These are phyloP conservation scores for Suillus plorans DNA, from an alignment of 768 basidiomycete genomes.

Conservation along the genomic window DNA sequence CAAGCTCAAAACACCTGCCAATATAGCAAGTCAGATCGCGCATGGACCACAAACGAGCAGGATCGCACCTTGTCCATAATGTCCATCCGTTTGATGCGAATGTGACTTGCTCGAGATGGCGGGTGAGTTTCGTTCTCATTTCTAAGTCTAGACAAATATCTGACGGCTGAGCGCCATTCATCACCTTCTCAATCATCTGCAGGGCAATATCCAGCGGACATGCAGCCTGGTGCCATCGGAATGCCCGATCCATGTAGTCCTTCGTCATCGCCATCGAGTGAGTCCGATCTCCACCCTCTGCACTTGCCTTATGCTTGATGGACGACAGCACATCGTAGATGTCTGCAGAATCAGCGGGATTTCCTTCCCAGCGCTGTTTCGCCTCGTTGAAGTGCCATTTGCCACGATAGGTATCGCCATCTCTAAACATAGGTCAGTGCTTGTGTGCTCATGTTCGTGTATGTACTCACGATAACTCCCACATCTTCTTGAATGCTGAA, in stretches of 20 bases:
- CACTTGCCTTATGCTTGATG: conserved; percentile 20
- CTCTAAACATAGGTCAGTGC: neutral
- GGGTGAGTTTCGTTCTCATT: neutral
- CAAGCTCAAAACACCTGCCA: conserved; percentile 32
- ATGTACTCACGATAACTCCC: conserved; percentile 3
- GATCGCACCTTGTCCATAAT: conserved; percentile 1
- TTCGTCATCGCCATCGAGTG: conserved; percentile 29
- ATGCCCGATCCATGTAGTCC: neutral
- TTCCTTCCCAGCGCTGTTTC: conserved; percentile 15
- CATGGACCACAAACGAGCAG: fast-evolving
- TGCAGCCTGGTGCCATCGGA: neutral
- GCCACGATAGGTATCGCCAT: neutral
- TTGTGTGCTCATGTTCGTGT: neutral
- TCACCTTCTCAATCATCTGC: neutral
- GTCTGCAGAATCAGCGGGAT: conserved; percentile 25
- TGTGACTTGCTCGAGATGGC: neutral
- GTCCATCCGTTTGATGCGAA: neutral
- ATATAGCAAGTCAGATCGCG: neutral
- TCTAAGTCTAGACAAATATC: neutral
- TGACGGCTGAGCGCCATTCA: neutral
- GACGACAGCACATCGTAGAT: conserved; percentile 25
- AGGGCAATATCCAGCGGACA: neutral
- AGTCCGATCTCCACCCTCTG: conserved; percentile 19
- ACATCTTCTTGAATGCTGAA: conserved; percentile 9
- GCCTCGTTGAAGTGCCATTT: neutral